Evolutionary conservation across 352 stramenopile species (phyloP), one percentile per base, ranked within the genome.

Genomic region (Phytopythium mirpurense): DNA sequence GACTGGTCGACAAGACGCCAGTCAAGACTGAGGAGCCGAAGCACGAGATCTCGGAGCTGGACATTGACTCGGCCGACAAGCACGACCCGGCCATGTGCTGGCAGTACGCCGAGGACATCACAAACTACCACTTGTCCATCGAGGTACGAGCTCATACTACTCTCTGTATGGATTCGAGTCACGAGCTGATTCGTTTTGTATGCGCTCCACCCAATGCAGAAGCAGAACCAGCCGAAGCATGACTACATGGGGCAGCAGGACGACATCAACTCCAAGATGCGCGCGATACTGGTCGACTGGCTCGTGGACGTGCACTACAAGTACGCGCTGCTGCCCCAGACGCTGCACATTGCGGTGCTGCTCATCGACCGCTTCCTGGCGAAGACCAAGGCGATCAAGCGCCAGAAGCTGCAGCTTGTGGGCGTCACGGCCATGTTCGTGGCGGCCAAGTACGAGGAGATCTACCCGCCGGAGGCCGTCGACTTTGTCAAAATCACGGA

Each of bases 211-310:
- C 2, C n/a, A 29, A 54, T 59, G 37, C 57, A 84, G 74, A 89
- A 87, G 52, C 58, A 62, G 27, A 73, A 70, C 59, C 85, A 83
- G 64, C 60, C 69, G 7, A 88, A 67, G 52, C 66, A 76, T 18
- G 77, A 64, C 15, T 93, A 88, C 63, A 94, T 94, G 83, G 44
- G 77, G 2, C 75, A 74, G 19, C 97, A 99, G 74, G 76, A 84
- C 16, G 95, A 99, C 62, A 97, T 99, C 68, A 99, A 99, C 72
- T 88, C 97, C 48, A 98, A 98, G 62, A 99, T 99, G 97, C 86
- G 97, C 42, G 89, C 96, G 19, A 99, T 99, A 53, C 85, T 99
- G 35, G 89, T 99, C 37, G 97, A 99, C 77, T 99, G 98, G 98
- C 86, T 99, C 32, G 92, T 99, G 8, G 85, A 94, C 38, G 84